A percentile compares a stretch with the other conserved stretches of the same genome.
These are phyloP conservation scores for Euphorbia pulcherrima DNA, from an alignment of 345 rosid species.

Conservation along the genomic window DNA sequence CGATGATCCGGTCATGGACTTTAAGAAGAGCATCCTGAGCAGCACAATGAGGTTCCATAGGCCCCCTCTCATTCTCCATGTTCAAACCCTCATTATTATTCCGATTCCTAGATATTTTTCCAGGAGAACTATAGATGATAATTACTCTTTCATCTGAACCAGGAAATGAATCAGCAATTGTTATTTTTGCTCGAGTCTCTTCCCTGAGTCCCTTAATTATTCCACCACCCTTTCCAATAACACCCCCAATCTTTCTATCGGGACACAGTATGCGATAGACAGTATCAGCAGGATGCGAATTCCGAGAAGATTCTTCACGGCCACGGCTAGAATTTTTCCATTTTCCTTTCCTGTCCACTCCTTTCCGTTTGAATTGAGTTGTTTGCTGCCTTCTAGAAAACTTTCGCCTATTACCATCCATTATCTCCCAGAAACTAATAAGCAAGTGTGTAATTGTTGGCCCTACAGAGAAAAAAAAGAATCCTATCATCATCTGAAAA, in stretches of 20 bases:
- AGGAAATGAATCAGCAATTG: conserved; percentile 45
- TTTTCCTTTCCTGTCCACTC: conserved; percentile 31
- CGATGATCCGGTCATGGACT: conserved; percentile 49
- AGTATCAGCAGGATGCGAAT: conserved; percentile 41
- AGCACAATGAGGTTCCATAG: conserved; percentile 43
- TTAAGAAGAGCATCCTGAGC: conserved; percentile 62
- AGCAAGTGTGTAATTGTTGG: neutral
- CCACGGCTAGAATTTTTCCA: conserved; percentile 31
- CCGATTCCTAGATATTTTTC: conserved; percentile 22
- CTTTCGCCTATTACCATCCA: conserved; percentile 46
- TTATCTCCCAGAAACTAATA: conserved; percentile 17
- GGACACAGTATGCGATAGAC: conserved; percentile 57
- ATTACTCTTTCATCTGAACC: conserved; percentile 64
- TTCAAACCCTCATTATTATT: conserved; percentile 25
- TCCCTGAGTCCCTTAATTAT: conserved; percentile 48
- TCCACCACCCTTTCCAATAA: conserved; percentile 58
- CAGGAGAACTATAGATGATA: conserved; percentile 43
- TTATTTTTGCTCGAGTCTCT: conserved; percentile 51
- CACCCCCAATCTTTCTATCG: conserved; percentile 51
- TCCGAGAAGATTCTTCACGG: conserved; percentile 30
- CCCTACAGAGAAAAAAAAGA: conserved; percentile 1
- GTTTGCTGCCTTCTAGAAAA: conserved; percentile 36
- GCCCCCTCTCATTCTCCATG: conserved; percentile 25
- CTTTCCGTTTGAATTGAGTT: conserved; percentile 42
- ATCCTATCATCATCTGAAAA: conserved; percentile 1